These are phyloP conservation scores for Saccharomycopsis sp. DNA, from an alignment of 805 yeast species.

Conservation along the genomic window DNA sequence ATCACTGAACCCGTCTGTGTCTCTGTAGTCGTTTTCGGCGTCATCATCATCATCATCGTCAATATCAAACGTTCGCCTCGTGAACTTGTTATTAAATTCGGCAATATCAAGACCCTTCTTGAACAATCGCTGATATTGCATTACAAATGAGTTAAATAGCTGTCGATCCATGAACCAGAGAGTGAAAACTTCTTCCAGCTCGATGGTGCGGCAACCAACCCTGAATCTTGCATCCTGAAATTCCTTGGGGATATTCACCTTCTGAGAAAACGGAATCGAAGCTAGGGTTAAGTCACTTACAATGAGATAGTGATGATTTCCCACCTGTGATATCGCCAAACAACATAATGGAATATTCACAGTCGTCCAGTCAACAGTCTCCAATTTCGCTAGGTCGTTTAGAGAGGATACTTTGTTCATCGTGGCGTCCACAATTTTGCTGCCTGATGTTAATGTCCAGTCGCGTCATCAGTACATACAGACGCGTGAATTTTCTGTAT, in stretches of 20 bases:
- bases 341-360: neutral
- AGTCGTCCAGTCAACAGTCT: neutral
- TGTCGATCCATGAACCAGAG: neutral
- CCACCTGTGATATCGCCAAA: neutral
- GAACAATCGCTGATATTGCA: neutral
- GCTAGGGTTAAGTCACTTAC: neutral
- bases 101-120: neutral
- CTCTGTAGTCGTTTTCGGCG: neutral
- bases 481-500: neutral
- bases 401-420: neutral
- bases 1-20: neutral
- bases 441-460: neutral
- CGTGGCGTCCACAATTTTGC: too few relatives aligned
- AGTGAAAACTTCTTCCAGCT: neutral
- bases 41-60: neutral
- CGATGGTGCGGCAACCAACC: neutral
- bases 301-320: neutral
- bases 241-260: neutral
- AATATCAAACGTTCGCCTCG: neutral
- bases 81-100: neutral
- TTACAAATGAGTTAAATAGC: neutral
- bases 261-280: neutral
- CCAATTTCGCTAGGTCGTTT: neutral
- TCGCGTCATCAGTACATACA: neutral
- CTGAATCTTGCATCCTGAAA: neutral